phyloP scores from a whole-genome alignment of 805 yeast genomes.

The Hanseniaspora clermontiae region DNA sequence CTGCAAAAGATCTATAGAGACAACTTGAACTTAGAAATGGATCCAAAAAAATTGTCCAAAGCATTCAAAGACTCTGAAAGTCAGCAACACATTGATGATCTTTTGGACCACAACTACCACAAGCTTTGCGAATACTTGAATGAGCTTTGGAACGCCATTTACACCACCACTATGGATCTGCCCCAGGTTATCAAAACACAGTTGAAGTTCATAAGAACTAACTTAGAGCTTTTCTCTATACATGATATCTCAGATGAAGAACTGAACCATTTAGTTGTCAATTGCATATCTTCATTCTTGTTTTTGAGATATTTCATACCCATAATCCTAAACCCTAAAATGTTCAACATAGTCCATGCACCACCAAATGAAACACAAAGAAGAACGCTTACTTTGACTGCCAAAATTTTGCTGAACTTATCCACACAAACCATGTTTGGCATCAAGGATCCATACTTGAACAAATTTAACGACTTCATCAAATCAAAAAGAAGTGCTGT shows the following conservation, averaged over 20 bases:
- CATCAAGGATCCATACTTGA: slow-evolving; percentile 72
- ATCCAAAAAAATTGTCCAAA: slow-evolving; percentile 46
- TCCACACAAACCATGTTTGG: slow-evolving; percentile 68
- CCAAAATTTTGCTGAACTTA: slow-evolving; percentile 66
- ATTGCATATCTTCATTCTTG: slow-evolving; percentile 71
- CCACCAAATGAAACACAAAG: slow-evolving; percentile 64
- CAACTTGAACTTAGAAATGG: slow-evolving; percentile 62
- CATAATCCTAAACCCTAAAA: slow-evolving; percentile 77
- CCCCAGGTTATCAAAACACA: slow-evolving; percentile 57
- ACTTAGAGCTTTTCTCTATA: slow-evolving; percentile 40
- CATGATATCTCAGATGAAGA: slow-evolving; percentile 41
- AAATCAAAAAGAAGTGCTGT: slow-evolving; percentile 45
- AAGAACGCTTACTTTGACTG: slow-evolving; percentile 66
- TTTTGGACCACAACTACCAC: slow-evolving; percentile 35
- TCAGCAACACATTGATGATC: not conserved
- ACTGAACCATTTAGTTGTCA: slow-evolving; percentile 35
- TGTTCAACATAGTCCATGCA: slow-evolving; percentile 56
- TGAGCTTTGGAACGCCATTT: slow-evolving; percentile 55
- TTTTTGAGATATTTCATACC: slow-evolving; percentile 83
- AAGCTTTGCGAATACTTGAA: slow-evolving; percentile 40
- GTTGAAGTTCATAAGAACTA: slow-evolving; percentile 48
- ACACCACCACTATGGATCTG: slow-evolving; percentile 55
- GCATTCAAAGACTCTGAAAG: slow-evolving; percentile 26
- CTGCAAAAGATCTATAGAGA: slow-evolving; percentile 40
- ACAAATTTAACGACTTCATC: slow-evolving; percentile 56